phyloP scores from a whole-genome alignment of 2,329 filamentous ascomycete species.

The Chaetomium sp. region DNA sequence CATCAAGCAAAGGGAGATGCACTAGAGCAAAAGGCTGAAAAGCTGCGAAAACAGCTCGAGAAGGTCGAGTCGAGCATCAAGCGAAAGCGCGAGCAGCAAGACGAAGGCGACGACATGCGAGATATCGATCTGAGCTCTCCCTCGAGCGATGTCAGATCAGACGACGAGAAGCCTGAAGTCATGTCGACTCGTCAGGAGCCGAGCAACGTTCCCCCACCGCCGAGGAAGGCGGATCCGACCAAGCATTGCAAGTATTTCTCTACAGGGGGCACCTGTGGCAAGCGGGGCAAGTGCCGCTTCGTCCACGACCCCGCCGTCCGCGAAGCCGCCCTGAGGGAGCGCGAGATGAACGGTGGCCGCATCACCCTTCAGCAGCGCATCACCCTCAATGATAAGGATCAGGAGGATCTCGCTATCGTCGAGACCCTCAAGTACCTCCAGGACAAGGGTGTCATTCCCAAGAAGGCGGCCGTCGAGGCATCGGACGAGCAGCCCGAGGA shows the following conservation, averaged over 20 bases:
- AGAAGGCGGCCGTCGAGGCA: slow-evolving; percentile 34
- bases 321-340: slow-evolving; percentile 64
- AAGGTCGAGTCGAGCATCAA: slow-evolving; percentile 72
- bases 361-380: slow-evolving; percentile 68
- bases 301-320: slow-evolving; percentile 66
- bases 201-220: slow-evolving; percentile 46
- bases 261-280: slow-evolving; percentile 68
- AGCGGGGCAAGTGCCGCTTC: slow-evolving; percentile 76
- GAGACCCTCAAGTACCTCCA: slow-evolving; percentile 67
- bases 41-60: slow-evolving; percentile 64
- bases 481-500: slow-evolving; percentile 33
- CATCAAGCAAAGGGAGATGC: slow-evolving; percentile 59
- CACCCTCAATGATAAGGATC: slow-evolving; percentile 67
- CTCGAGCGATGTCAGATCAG: slow-evolving; percentile 52
- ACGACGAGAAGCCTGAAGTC: slow-evolving; percentile 62
- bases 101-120: slow-evolving; percentile 68
- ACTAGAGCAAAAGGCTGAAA: slow-evolving; percentile 60
- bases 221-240: slow-evolving; percentile 62
- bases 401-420: slow-evolving; percentile 66
- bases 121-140: slow-evolving; percentile 45
- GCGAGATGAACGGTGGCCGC: slow-evolving; percentile 65
- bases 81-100: slow-evolving; percentile 67
- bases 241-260: slow-evolving; percentile 73
- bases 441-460: slow-evolving; percentile 57
- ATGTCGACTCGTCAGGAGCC: slow-evolving; percentile 53